Evolutionary conservation across 768 basidiomycete genomes (phyloP).

Genomic region (Udeniomyces megalosporus): DNA sequence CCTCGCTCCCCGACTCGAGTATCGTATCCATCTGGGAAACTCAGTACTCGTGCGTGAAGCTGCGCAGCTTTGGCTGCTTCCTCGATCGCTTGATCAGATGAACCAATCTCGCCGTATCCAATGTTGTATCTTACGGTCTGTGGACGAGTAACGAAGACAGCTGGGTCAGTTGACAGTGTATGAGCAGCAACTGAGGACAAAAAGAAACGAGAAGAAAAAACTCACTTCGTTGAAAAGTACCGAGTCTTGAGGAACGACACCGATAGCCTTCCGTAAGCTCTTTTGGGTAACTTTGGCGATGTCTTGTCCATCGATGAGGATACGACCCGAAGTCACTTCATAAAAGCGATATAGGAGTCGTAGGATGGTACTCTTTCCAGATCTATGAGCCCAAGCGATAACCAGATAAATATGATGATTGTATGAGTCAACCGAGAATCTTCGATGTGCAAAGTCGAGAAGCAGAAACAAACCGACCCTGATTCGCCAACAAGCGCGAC

Average conservation of each 20-base stretch:
- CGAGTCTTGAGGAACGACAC: slow-evolving; percentile 77
- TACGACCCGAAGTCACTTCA: slow-evolving; percentile 52
- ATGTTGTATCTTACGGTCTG: slow-evolving; percentile 27
- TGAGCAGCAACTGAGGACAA: background rate
- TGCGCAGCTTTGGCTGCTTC: slow-evolving; percentile 64
- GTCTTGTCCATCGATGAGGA: slow-evolving; percentile 36
- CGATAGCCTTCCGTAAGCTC: slow-evolving; percentile 62
- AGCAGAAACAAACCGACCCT: too few species aligned
- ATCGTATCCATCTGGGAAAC: slow-evolving; percentile 69
- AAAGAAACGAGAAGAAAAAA: background rate
- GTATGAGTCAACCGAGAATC: too few species aligned
- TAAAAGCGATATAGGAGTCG: slow-evolving; percentile 88
- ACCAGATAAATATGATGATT: too few species aligned
- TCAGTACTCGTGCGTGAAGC: slow-evolving; percentile 69
- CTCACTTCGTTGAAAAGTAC: slow-evolving; percentile 52
- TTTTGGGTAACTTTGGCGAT: slow-evolving; percentile 73
- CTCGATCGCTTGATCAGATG: slow-evolving; percentile 57
- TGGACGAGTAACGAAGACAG: slow-evolving; percentile 39
- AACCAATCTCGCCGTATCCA: slow-evolving; percentile 61
- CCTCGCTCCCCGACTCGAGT: slow-evolving; percentile 82
- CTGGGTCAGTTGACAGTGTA: background rate
- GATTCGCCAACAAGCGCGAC: slow-evolving; percentile 55
- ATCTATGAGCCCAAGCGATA: slow-evolving; percentile 1
- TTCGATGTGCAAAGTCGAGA: too few species aligned
- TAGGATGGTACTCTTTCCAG: slow-evolving; percentile 37